These are phyloP conservation scores for Boletus semigastroideus DNA, from an alignment of 1,284 basidiomycete genomes.

Conservation along the genomic window DNA sequence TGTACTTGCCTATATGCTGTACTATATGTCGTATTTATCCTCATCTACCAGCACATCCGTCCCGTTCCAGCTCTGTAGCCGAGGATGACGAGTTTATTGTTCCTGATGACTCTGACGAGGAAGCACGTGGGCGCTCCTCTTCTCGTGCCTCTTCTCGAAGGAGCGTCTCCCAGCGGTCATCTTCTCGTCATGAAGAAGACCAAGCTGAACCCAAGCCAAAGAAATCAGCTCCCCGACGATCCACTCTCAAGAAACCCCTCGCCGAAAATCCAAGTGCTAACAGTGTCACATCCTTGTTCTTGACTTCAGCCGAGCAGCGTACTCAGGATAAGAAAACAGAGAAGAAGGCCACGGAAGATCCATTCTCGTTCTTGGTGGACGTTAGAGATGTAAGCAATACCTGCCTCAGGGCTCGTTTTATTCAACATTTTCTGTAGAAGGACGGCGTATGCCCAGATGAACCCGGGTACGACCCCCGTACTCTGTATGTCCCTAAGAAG, in stretches of 20 bases:
- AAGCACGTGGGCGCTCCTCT: slow-evolving; percentile 41
- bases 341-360: slow-evolving; percentile 79
- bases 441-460: slow-evolving; percentile 80
- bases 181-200: slow-evolving; percentile 33
- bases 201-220: slow-evolving; percentile 39
- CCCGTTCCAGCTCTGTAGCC: slow-evolving; percentile 30
- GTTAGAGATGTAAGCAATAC: slow-evolving; percentile 62
- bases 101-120: slow-evolving; percentile 57
- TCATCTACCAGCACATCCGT: slow-evolving; percentile 35
- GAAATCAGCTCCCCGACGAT: slow-evolving; percentile 30
- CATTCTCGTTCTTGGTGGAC: slow-evolving; percentile 82
- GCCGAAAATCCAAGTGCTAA: slow-evolving; percentile 18
- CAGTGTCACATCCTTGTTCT: slow-evolving; percentile 48
- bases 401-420: not conserved
- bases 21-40: slow-evolving; percentile 3
- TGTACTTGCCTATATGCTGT: slow-evolving; percentile 12
- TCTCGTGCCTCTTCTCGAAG: slow-evolving; percentile 41
- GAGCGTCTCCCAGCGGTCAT: slow-evolving; percentile 44
- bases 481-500: slow-evolving; percentile 77
- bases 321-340: slow-evolving; percentile 76
- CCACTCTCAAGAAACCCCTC: slow-evolving; percentile 29
- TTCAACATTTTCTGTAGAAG: slow-evolving; percentile 53
- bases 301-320: slow-evolving; percentile 86
- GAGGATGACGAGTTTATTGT: slow-evolving; percentile 72
- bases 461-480: slow-evolving; percentile 91